phyloP scores from a whole-genome alignment of 306 rosid genomes.

The Castanea mollissima region DNA sequence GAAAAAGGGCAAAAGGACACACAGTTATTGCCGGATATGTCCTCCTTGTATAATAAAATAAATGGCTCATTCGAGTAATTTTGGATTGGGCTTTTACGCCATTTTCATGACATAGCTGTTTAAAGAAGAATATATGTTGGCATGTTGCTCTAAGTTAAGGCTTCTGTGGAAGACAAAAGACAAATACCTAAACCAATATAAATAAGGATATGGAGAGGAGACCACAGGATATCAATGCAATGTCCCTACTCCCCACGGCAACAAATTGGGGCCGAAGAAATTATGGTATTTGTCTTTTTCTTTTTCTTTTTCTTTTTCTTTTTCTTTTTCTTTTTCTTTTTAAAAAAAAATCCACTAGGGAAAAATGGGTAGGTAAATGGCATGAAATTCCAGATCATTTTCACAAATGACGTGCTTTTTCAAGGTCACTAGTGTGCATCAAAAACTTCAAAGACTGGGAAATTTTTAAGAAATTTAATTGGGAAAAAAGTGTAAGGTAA shows the following conservation, averaged over 20 bases:
- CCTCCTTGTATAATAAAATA: not conserved
- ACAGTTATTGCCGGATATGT: not conserved
- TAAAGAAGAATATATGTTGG: not conserved
- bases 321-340: no score
- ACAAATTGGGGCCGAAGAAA: no score
- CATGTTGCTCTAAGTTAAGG: not conserved
- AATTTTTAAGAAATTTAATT: no score
- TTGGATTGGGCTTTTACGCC: not conserved
- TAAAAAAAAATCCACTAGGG: not conserved
- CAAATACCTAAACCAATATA: slow-evolving; percentile 11
- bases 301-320: no score
- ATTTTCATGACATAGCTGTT: not conserved
- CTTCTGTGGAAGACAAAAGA: not conserved
- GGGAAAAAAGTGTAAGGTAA: no score
- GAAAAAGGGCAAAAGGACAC: slow-evolving; percentile 12
- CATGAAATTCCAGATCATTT: not conserved
- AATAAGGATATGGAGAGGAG: not conserved
- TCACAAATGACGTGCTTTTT: not conserved
- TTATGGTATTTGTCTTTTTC: no score
- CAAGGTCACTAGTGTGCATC: no score
- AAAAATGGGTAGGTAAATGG: not conserved
- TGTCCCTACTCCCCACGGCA: no score
- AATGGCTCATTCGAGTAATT: not conserved
- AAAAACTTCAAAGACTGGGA: no score
- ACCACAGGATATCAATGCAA: no score